Base-by-base conservation (phyloP, 768 basidiomycete genomes). In the Lactarius hatsudake region DNA sequence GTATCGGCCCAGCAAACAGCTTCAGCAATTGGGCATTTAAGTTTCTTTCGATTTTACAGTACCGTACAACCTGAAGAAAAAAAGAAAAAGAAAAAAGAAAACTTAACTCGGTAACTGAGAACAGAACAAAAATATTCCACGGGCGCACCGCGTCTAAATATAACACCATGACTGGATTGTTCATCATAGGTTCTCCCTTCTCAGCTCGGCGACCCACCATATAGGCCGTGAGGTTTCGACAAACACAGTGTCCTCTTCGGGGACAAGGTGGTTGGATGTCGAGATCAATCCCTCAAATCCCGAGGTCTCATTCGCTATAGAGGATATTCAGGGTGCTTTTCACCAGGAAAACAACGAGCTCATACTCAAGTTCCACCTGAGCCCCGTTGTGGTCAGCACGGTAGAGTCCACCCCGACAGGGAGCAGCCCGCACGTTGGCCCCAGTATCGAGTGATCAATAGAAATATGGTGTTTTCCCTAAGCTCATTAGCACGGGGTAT, bases 391-490 rank as follows among this genome's bases (percentile, higher is more conserved):
- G 3, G 90, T 85, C n/a, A 98, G 79, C 18, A 85, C 76, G 0
- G 94, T 90, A 5, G 81, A 83, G 34, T 88, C 88, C 17, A 95
- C 78, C 0, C 96, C 97, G 3, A 98, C 84, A 1, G 97, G 97
- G 12, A 99, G 83, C n/a, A 98, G 83, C 0, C 96, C 97, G 74
- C 97, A 99, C 0, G 96, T 98, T 60, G 86, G 85, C 0, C 96
- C 96, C 48, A 97, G 79, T 10, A 87, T 71, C 0, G 77, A 72
- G 70, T 93, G 90, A 72, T 96, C 88, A 54, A 98, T 82, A 13
- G 81, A 74, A 65, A 99, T 91, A 5, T 77, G 74, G 74, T 98
- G 96, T 72, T 89, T 86, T 23, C 96, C 96, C 94, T 97, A 57
- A 32, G 18, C 43, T n/a, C 36, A 48, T 60, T 28, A 65, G 15